Evolutionary conservation across 768 basidiomycete species (phyloP).

Genomic region (Crepidotus variabilis): DNA sequence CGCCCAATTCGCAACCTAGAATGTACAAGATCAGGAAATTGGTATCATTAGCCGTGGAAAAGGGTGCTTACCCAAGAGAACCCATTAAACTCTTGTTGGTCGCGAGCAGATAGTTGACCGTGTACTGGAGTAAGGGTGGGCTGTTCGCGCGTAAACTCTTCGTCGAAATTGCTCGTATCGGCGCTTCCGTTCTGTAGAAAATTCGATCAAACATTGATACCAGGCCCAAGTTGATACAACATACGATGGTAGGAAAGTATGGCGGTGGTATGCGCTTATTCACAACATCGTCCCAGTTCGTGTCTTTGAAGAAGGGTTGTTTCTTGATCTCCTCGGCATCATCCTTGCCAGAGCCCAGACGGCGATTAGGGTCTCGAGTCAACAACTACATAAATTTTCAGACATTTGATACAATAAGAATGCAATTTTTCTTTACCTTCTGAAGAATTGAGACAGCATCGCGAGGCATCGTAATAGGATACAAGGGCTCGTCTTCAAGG

Average conservation of each 20-base stretch:
- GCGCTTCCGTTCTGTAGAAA: constrained; percentile 68
- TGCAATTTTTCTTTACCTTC: constrained; percentile 62
- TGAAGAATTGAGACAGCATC: constrained; percentile 95
- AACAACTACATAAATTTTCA: constrained; percentile 55
- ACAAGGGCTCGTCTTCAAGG: constrained; percentile 95
- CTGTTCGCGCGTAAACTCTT: constrained; percentile 95
- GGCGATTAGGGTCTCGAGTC: constrained; percentile 86
- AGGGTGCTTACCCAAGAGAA: constrained; percentile 82
- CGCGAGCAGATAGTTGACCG: constrained; percentile 81
- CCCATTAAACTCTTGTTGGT: constrained; percentile 94
- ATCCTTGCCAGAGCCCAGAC: constrained; percentile 85
- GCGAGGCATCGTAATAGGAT: constrained; percentile 98
- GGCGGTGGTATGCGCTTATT: constrained; percentile 96
- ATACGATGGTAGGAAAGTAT: constrained; percentile 93
- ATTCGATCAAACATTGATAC: background rate
- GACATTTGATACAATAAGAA: background rate
- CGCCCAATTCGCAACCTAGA: constrained; percentile 54
- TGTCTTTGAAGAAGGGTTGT: constrained; percentile 98
- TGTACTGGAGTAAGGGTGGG: constrained; percentile 98
- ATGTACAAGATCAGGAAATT: constrained; percentile 4
- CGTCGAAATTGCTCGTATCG: constrained; percentile 92
- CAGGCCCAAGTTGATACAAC: constrained; percentile 22
- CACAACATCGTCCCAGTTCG: constrained; percentile 94
- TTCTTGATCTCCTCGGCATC: constrained; percentile 97
- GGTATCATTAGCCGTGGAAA: background rate